A percentile compares a stretch with the other conserved stretches of the same genome.
phyloP scores from a whole-genome alignment of 164 flowering plant genomes.

The Umbellularia californica region DNA sequence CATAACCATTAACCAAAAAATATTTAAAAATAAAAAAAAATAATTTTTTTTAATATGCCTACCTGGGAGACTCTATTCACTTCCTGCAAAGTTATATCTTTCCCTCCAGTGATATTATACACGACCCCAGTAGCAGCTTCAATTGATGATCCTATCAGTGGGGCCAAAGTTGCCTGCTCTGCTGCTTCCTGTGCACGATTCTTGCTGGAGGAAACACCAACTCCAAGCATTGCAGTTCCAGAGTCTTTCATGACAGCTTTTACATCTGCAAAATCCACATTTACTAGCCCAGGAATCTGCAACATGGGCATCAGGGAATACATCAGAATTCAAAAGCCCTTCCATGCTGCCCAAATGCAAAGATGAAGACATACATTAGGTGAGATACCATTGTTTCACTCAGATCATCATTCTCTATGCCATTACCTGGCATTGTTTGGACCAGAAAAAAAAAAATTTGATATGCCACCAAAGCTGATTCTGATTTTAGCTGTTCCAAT shows the following conservation, averaged over 20 bases:
- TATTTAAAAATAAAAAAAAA: background rate
- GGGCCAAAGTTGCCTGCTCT: slow-evolving; percentile 95
- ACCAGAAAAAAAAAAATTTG: too few relatives aligned
- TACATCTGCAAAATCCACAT: slow-evolving; percentile 99
- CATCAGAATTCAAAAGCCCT: background rate
- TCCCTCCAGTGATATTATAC: slow-evolving; percentile 95
- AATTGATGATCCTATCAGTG: slow-evolving; percentile 88
- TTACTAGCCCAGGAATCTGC: slow-evolving; percentile 98
- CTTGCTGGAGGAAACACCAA: slow-evolving; percentile 96
- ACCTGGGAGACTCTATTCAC: slow-evolving; percentile 98
- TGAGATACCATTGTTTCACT: too few relatives aligned
- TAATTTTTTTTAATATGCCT: background rate
- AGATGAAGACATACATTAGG: too few relatives aligned
- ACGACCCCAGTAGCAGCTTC: slow-evolving; percentile 98
- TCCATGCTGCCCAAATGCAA: too few relatives aligned
- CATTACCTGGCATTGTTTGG: too few relatives aligned
- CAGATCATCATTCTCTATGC: too few relatives aligned
- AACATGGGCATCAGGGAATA: slow-evolving; percentile 4
- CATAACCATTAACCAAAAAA: background rate
- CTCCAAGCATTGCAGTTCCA: slow-evolving; percentile 99
- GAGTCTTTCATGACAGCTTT: slow-evolving; percentile 98
- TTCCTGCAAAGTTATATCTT: slow-evolving; percentile 98
- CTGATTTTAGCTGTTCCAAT: too few relatives aligned
- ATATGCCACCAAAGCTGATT: too few relatives aligned
- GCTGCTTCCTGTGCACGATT: slow-evolving; percentile 99